phyloP scores from a whole-genome alignment of 2,329 filamentous ascomycete genomes.

The Phialophora verrucosa region DNA sequence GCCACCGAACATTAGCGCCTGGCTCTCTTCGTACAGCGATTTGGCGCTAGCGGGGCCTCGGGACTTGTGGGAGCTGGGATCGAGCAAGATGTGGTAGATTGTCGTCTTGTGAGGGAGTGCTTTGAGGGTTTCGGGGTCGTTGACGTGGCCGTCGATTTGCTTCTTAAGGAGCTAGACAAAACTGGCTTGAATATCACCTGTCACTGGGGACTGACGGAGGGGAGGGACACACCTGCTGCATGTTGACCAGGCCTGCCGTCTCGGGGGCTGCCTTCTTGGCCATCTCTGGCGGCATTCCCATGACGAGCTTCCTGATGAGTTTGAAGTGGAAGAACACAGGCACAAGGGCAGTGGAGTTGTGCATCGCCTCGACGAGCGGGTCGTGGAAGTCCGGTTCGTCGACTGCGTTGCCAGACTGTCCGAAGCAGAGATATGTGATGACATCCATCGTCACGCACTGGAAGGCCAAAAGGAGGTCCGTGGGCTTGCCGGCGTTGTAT shows the following conservation, averaged over 20 bases:
- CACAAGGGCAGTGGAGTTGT: slow-evolving; percentile 34
- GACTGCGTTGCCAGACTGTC: slow-evolving; percentile 37
- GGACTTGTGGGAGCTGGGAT: slow-evolving; percentile 8
- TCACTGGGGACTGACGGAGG: no score
- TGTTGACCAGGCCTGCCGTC: slow-evolving; percentile 34
- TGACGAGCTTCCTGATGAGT: slow-evolving; percentile 46
- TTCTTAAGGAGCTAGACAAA: slow-evolving; percentile 9
- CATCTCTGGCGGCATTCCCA: slow-evolving; percentile 46
- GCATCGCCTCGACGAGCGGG: slow-evolving; percentile 40
- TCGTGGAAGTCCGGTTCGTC: slow-evolving; percentile 35
- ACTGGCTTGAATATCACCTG: no score
- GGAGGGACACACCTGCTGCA: slow-evolving; percentile 14
- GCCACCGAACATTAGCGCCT: slow-evolving; percentile 43
- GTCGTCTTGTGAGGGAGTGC: slow-evolving; percentile 40
- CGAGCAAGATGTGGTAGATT: slow-evolving; percentile 45
- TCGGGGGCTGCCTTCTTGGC: slow-evolving; percentile 38
- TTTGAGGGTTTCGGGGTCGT: slow-evolving; percentile 38
- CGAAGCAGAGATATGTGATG: slow-evolving; percentile 40
- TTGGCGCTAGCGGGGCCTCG: not conserved
- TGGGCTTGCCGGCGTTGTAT: slow-evolving; percentile 37
- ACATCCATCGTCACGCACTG: slow-evolving; percentile 40
- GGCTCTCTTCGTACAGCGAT: slow-evolving; percentile 43
- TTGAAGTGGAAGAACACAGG: slow-evolving; percentile 40
- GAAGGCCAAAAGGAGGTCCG: slow-evolving; percentile 45
- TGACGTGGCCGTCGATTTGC: slow-evolving; percentile 34